These are phyloP conservation scores for Xylariaceae sp. DNA, from an alignment of 2,329 filamentous ascomycete species.

Conservation along the genomic window DNA sequence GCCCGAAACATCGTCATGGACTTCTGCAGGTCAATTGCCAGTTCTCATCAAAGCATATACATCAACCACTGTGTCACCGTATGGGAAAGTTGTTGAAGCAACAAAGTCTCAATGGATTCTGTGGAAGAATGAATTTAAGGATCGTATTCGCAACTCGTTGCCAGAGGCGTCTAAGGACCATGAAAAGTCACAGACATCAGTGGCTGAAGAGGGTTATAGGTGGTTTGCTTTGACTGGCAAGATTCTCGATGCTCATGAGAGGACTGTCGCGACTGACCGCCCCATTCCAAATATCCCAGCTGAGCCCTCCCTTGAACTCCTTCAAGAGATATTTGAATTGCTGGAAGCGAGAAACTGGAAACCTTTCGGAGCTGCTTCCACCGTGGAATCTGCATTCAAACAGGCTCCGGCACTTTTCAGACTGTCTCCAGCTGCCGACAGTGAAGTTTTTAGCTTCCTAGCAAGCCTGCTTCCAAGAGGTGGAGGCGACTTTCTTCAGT, in stretches of 20 bases:
- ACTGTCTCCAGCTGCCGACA: conserved; percentile 29
- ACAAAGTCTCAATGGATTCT: conserved; percentile 64
- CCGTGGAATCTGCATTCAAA: conserved; percentile 46
- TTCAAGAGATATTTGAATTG: conserved; percentile 44
- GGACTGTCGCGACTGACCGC: conserved; percentile 24
- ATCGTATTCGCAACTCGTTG: conserved; percentile 71
- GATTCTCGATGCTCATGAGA: conserved; percentile 43
- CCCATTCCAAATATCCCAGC: conserved; percentile 36
- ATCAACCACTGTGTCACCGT: conserved; percentile 45
- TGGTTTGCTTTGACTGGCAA: conserved; percentile 64
- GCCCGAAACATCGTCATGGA: conserved; percentile 44
- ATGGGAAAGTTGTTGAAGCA: conserved; percentile 48
- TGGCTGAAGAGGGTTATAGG: conserved; percentile 67
- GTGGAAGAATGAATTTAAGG: conserved; percentile 63
- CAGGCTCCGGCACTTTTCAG: conserved; percentile 47
- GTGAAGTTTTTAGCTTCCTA: conserved; percentile 48
- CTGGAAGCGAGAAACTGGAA: conserved; percentile 58
- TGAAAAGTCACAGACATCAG: conserved; percentile 68
- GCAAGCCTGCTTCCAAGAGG: conserved; percentile 56
- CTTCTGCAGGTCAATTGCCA: conserved; percentile 37
- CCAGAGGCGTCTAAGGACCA: conserved; percentile 83
- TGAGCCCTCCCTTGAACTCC: conserved; percentile 37
- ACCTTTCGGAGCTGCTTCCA: conserved; percentile 56
- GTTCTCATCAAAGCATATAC: conserved; percentile 53
- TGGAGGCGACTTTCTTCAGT: conserved; percentile 62